Evolutionary conservation across 1,284 basidiomycete species (phyloP), one percentile per base, ranked within the genome.

Genomic region (Pterulicium gracile): DNA sequence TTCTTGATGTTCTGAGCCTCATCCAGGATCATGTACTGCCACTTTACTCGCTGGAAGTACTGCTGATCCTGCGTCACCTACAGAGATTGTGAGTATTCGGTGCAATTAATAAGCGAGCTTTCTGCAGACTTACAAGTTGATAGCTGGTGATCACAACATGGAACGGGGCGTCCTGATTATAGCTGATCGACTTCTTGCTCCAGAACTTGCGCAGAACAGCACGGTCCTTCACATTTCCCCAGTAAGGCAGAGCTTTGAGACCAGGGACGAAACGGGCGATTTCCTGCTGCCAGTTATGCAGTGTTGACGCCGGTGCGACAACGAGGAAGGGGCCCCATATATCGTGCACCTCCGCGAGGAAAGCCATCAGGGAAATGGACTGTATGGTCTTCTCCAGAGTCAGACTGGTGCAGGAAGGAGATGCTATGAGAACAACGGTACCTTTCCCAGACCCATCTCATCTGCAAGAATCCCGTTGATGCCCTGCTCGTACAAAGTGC

Each of bases 301-400:
- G 70, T 0, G 96, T 99, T 3, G 95, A 98, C 1, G 94, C 88
- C 1, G 96, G 96, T 1, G 96, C 93, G 44, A 99, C 96, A 49
- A 99, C 94, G n/a, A 99, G 76, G 73, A 99, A 98, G 14, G 96
- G 96, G 0, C 96, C 96, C 96, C 96, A 99, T 51, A 98, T 96
- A 60, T 98, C 89, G 62, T 98, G 96, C 1, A 84, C 83, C 66
- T 98, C 96, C 5, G 96, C 95, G 17, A 99, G 81, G 65, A 98
- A 96, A 3, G 95, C 91, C 50, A 99, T 76, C 10, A 99, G 69
- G 17, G 96, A 96, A 47, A 99, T 98, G 1, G 94, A 98, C 74
- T 99, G 96, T 14, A 99, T 93, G 20, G 96, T 98, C 89, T 98
- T 52, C 2, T 44, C 21, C 50, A 46, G 18, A 44, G 32, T 39